Conservation (phyloP, 2,329 filamentous ascomycete species). For the Dactylellina cionopaga region DNA sequence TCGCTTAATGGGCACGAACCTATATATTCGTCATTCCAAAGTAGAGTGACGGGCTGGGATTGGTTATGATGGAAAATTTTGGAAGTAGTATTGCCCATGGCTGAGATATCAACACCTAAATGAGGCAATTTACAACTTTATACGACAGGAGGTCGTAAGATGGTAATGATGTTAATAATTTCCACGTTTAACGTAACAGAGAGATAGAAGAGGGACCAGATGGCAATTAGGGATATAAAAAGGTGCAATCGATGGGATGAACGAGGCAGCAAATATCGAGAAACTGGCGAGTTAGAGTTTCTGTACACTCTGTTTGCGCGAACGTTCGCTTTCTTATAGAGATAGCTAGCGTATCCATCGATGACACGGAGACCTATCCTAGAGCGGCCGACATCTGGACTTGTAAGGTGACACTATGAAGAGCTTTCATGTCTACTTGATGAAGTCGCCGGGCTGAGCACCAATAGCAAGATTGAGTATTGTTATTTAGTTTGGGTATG, state of each 20-base stretch:
- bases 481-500: too few relatives aligned
- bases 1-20: slow-evolving; percentile 32
- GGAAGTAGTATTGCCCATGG: slow-evolving; percentile 37
- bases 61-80: slow-evolving; percentile 34
- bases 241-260: background rate
- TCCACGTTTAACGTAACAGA: background rate
- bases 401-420: slow-evolving; percentile 10
- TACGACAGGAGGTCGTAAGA: background rate
- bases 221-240: background rate
- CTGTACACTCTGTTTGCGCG: background rate
- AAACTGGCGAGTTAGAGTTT: slow-evolving; percentile 32
- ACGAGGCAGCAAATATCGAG: background rate
- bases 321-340: slow-evolving; percentile 47
- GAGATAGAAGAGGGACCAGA: too few relatives aligned
- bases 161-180: slow-evolving; percentile 16
- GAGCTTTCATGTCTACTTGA: slow-evolving; percentile 24
- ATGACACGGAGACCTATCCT: slow-evolving; percentile 12
- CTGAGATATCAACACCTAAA: background rate
- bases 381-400: background rate
- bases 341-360: background rate
- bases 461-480: background rate
- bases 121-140: background rate
- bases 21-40: slow-evolving; percentile 47
- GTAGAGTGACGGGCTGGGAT: slow-evolving; percentile 25
- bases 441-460: background rate